Conservation (phyloP, 805 yeast genomes). For the Saccharomycopsis schoenii region DNA sequence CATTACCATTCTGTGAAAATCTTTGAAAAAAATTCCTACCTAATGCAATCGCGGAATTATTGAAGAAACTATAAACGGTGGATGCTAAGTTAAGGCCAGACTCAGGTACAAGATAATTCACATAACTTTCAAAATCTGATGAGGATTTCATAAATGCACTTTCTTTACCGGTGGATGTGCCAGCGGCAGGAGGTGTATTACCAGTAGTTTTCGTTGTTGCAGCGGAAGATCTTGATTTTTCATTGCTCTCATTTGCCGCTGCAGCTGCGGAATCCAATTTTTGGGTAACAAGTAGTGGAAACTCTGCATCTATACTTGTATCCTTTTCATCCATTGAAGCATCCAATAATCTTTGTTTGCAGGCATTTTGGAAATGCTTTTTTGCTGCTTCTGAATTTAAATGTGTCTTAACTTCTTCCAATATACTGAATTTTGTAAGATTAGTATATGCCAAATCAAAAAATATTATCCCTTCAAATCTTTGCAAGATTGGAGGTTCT, state of each 20-base stretch:
- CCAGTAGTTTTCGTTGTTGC: not conserved
- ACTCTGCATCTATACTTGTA: not conserved
- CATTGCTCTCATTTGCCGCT: not conserved
- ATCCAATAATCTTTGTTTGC: not conserved
- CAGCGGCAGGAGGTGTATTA: not conserved
- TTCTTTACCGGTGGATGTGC: not conserved
- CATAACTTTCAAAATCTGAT: constrained; percentile 53
- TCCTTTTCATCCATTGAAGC: not conserved
- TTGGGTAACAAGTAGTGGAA: not conserved
- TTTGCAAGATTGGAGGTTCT: not conserved
- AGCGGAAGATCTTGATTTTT: not conserved
- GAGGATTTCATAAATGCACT: constrained; percentile 1
- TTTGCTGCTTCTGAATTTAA: not conserved
- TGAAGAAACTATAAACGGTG: constrained; percentile 59
- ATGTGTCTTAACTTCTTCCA: not conserved
- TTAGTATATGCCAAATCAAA: constrained; percentile 49
- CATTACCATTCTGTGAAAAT: constrained; percentile 27
- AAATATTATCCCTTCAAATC: constrained; percentile 32
- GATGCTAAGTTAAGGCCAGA: constrained; percentile 39
- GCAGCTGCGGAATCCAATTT: not conserved
- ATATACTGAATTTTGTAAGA: constrained; percentile 22
- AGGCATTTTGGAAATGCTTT: not conserved
- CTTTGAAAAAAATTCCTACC: constrained; percentile 69
- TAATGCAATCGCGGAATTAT: constrained; percentile 67
- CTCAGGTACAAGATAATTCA: constrained; percentile 67